Evolutionary conservation across 2,329 filamentous ascomycete genomes (phyloP).

Genomic region (Achaetomium macrosporum): DNA sequence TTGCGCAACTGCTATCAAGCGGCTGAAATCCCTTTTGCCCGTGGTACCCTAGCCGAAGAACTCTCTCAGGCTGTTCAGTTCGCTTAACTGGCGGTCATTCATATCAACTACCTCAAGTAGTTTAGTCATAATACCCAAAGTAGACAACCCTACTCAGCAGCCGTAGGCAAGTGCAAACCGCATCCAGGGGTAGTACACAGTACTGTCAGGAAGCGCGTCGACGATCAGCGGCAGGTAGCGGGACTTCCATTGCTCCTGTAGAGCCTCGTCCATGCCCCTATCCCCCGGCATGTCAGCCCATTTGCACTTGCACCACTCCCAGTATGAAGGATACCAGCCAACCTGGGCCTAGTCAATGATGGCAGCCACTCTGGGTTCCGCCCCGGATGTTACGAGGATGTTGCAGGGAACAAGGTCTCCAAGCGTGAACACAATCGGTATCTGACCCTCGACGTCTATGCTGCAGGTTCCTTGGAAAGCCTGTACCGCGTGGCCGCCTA

Average conservation of each 20-base stretch:
- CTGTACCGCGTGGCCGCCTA: not conserved
- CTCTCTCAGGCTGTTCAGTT: no score
- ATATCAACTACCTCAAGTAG: no score
- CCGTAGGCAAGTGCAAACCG: not conserved
- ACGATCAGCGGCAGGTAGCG: not conserved
- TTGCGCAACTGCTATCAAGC: no score
- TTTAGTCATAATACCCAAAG: no score
- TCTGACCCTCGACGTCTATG: not conserved
- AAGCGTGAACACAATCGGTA: slow-evolving; percentile 5
- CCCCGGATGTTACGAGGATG: not conserved
- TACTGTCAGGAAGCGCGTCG: not conserved
- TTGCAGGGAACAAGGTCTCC: slow-evolving; percentile 8
- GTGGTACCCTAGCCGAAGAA: no score
- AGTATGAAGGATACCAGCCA: slow-evolving; percentile 11
- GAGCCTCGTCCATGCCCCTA: not conserved
- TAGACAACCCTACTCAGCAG: no score
- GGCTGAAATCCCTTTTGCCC: no score
- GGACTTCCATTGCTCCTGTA: not conserved
- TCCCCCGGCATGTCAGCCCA: not conserved
- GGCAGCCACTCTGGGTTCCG: slow-evolving; percentile 4
- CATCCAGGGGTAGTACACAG: slow-evolving; percentile 1
- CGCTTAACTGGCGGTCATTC: no score
- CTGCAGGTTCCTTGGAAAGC: slow-evolving; percentile 1
- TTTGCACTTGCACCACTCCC: slow-evolving; percentile 12
- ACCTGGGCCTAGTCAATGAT: slow-evolving; percentile 12